A percentile compares a stretch with the other conserved stretches of the same genome.
Conservation (phyloP, 1,139 yeast genomes). For the Hyphopichia khmerensis region DNA sequence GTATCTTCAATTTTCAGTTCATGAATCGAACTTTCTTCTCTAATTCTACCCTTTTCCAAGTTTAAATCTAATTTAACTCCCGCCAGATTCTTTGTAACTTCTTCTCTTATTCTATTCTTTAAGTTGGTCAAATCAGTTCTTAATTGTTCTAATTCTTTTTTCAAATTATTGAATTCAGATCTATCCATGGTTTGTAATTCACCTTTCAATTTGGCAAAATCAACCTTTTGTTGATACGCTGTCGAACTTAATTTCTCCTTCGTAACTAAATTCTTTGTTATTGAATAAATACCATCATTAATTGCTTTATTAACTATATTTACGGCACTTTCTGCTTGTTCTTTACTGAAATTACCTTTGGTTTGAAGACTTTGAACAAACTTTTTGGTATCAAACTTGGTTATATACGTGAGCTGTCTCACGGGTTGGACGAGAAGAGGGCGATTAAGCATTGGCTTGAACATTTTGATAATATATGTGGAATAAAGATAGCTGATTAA, state of each 20-base stretch:
- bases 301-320: conserved; percentile 73
- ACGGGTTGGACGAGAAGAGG: not conserved
- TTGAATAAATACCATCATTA: conserved; percentile 75
- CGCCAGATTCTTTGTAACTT: conserved; percentile 86
- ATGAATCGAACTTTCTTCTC: conserved; percentile 90
- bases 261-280: conserved; percentile 74
- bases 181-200: conserved; percentile 87
- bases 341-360: conserved; percentile 66
- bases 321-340: conserved; percentile 82
- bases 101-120: conserved; percentile 83
- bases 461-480: not conserved
- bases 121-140: conserved; percentile 84
- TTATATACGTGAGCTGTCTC: conserved; percentile 23
- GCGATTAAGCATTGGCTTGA: not conserved
- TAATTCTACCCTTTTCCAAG: conserved; percentile 89
- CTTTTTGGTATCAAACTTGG: conserved; percentile 75
- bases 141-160: conserved; percentile 84
- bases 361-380: conserved; percentile 67
- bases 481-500: too few species aligned
- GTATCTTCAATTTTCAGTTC: conserved; percentile 94
- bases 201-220: conserved; percentile 89
- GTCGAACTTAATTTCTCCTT: conserved; percentile 79
- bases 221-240: conserved; percentile 94
- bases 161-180: conserved; percentile 76
- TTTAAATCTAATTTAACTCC: conserved; percentile 88